A percentile compares a stretch with the other conserved stretches of the same genome.
phyloP scores from a whole-genome alignment of 177 flowering plant species.

The Telopea speciosissima region DNA sequence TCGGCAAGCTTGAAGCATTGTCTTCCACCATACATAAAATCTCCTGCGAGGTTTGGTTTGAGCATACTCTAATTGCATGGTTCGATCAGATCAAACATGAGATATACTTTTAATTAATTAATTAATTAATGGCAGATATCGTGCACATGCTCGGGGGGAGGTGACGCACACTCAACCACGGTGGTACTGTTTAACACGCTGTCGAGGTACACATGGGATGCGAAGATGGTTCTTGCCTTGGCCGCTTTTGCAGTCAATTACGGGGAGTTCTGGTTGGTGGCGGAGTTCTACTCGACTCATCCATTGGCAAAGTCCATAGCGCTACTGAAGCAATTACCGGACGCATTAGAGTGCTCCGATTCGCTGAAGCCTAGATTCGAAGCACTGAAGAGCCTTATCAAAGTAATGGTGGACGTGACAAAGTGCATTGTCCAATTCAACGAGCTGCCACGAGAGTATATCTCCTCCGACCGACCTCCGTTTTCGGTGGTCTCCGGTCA shows the following conservation, averaged over 20 bases:
- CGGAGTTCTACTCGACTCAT: slow-evolving; percentile 48
- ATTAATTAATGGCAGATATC: slow-evolving; percentile 34
- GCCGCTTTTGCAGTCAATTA: slow-evolving; percentile 58
- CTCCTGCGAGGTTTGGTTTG: slow-evolving; percentile 60
- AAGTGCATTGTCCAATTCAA: slow-evolving; percentile 50
- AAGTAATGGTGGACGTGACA: slow-evolving; percentile 45
- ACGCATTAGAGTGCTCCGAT: slow-evolving; percentile 31
- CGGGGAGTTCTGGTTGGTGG: slow-evolving; percentile 72
- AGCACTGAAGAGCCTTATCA: slow-evolving; percentile 37
- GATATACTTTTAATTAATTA: too few species aligned
- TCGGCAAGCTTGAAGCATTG: slow-evolving; percentile 50
- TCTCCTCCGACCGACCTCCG: slow-evolving; percentile 36
- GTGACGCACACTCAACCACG: slow-evolving; percentile 50
- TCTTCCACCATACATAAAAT: slow-evolving; percentile 42
- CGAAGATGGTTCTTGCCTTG: slow-evolving; percentile 64
- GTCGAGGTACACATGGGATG: slow-evolving; percentile 60
- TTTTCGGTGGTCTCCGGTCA: slow-evolving; percentile 32
- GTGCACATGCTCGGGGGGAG: slow-evolving; percentile 42
- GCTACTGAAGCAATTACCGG: slow-evolving; percentile 48
- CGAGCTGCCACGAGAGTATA: slow-evolving; percentile 50
- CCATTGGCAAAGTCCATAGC: slow-evolving; percentile 62
- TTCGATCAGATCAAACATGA: too few species aligned
- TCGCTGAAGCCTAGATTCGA: slow-evolving; percentile 45
- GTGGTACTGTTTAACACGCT: slow-evolving; percentile 35
- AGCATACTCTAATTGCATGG: too few species aligned